These are phyloP conservation scores for Colletotrichum neosansevieriae DNA, from an alignment of 2,329 filamentous ascomycete genomes.

Conservation along the genomic window DNA sequence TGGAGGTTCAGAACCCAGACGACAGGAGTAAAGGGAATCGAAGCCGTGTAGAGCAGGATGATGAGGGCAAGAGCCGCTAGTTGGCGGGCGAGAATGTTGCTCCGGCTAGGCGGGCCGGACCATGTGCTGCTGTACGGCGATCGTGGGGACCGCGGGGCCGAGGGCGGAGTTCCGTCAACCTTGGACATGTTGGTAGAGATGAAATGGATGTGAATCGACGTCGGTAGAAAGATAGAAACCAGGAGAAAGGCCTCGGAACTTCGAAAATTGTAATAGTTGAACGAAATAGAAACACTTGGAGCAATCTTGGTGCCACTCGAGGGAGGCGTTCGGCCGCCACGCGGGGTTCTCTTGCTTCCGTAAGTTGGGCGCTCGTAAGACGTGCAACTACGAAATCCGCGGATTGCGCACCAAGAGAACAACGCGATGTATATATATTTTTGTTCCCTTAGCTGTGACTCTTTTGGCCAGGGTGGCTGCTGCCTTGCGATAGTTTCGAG, in stretches of 20 bases:
- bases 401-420: too few relatives aligned
- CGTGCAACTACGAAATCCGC: background rate
- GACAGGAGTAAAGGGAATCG: constrained; percentile 42
- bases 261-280: too few relatives aligned
- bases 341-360: background rate
- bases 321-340: too few relatives aligned
- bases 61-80: constrained; percentile 40
- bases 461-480: background rate
- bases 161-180: background rate
- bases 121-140: constrained; percentile 3
- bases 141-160: background rate
- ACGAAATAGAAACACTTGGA: too few relatives aligned
- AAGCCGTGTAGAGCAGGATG: constrained; percentile 42
- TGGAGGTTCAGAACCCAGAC: constrained; percentile 39
- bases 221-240: too few relatives aligned
- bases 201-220: fast-evolving
- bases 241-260: too few relatives aligned
- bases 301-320: too few relatives aligned
- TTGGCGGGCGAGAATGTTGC: constrained; percentile 29
- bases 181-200: background rate
- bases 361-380: background rate
- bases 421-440: constrained; percentile 10
- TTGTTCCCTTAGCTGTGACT: background rate
- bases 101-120: constrained; percentile 11
- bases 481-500: constrained; percentile 25